These are phyloP conservation scores for Saccharomycodes ludwigii DNA, from an alignment of 805 yeast species.

Conservation along the genomic window DNA sequence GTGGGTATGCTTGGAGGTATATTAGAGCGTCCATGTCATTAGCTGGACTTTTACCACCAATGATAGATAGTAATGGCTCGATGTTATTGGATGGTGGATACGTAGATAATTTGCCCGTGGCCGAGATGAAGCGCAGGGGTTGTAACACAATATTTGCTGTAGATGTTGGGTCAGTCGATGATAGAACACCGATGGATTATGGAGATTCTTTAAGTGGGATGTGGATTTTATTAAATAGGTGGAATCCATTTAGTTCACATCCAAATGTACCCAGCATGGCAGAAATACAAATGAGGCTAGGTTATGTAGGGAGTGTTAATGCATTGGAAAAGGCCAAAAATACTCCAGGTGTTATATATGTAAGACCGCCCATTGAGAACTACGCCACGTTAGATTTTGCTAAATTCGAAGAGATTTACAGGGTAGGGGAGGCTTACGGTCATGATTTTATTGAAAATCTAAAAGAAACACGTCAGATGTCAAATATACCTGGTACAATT, in stretches of 20 bases:
- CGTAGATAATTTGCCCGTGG: slow-evolving; percentile 84
- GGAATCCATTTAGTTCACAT: slow-evolving; percentile 80
- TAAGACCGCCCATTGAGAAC: slow-evolving; percentile 88
- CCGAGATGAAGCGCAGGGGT: slow-evolving; percentile 83
- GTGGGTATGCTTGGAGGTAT: slow-evolving; percentile 92
- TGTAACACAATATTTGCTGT: slow-evolving; percentile 82
- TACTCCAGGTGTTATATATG: slow-evolving; percentile 73
- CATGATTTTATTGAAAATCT: slow-evolving; percentile 40
- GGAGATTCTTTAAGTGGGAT: slow-evolving; percentile 89
- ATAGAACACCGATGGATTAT: slow-evolving; percentile 75
- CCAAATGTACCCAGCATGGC: slow-evolving; percentile 92
- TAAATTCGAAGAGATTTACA: slow-evolving; percentile 79
- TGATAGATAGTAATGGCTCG: slow-evolving; percentile 72
- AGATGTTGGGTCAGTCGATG: slow-evolving; percentile 94
- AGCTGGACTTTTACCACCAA: slow-evolving; percentile 86
- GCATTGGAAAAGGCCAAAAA: slow-evolving; percentile 80
- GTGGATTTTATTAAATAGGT: slow-evolving; percentile 78
- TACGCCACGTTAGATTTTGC: slow-evolving; percentile 89
- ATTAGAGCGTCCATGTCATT: slow-evolving; percentile 93
- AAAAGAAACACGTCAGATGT: slow-evolving; percentile 41
- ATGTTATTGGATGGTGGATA: slow-evolving; percentile 96
- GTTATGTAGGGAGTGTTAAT: slow-evolving; percentile 90
- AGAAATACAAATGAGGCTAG: slow-evolving; percentile 84
- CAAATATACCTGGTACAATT: slow-evolving; percentile 47
- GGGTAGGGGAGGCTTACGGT: slow-evolving; percentile 71